Base-by-base conservation (phyloP, 2,329 filamentous ascomycete species). In the Nemania bipapillata region DNA sequence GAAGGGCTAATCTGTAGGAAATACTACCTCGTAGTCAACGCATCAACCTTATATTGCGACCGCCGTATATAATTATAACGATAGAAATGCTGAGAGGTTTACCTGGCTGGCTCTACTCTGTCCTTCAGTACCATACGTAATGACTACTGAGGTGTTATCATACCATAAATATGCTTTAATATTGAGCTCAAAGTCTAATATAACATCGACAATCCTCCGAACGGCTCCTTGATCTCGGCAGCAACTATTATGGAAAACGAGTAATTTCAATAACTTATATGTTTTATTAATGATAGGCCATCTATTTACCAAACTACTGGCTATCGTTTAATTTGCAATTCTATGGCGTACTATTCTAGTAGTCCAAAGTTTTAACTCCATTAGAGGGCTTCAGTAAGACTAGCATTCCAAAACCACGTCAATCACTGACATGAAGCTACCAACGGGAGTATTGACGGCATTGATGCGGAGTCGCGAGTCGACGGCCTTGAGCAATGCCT, bases 401-500 rank as follows among this genome's bases (percentile, higher is more conserved):
- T 55, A 37, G 11, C 20, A 22, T 20, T 55, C 53, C 3, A 55
- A 20, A n/a, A 55, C 54, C 22, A 57, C 54, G 24, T 57, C 54
- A 17, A 57, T 45, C 20, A 57, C 35, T 4, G 54, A 57, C 35
- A 42, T 42, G 54, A 45, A 42, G 35, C 54, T 57, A 4, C 54
- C 54, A 28, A 57, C 35, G 22, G 54, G 54, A 7, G 54, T 45
- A 24, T 45, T 57, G 20, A 57, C 37, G 35, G 22, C 35, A 26
- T 45, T 42, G 5, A 57, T 42, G 22, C 54, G 54, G 12, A 57
- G 54, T 20, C 54, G 54, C 4, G 35, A 9, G 54, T 57, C 54
- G 12, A 30, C 54, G 35, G 37, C 54, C 37, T 45, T 15, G 11
- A 57, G 20, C 35, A 57, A 11, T 28, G 54, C 54, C 37, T 28